Base-by-base conservation (phyloP, 805 yeast species). In the Metschnikowia similis region DNA sequence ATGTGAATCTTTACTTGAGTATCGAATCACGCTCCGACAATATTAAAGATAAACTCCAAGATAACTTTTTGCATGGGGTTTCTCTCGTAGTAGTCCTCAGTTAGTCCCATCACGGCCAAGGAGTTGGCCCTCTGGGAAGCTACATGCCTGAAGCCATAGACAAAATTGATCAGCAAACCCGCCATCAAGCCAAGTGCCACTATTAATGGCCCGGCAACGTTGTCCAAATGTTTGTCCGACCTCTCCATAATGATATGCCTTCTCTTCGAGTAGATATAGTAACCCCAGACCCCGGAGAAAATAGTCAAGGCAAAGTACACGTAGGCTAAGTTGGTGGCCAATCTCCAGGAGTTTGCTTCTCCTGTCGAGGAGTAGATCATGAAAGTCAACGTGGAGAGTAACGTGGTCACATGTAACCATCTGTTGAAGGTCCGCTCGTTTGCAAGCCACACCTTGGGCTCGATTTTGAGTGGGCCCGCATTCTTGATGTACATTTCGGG, bases 361-460 rank as follows among this genome's bases (percentile, higher is more conserved):
- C 77, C 74, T 17, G 89, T 87, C 9, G 96, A 84, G 37, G 84
- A 80, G 71, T 88, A 88, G 48, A 94, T 80, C 13, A 94, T 77
- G 63, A 91, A 90, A 0, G 98, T 89, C 60, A 94, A 71, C 0
- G 91, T 84, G 17, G 96, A 83, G 58, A 94, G 76, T 64, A 94
- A 73, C 0, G 95, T 82, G 11, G 96, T 87, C 21, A 92, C 92
- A 56, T 86, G 90, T 56, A 94, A 75, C 99, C 99, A 94, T 68
- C 95, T 81, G 74, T 89, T 85, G 72, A 91, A 92, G 3, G 99
- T 94, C 67, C 99, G 85, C 72, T 94, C 99, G 64, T 94, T 94
- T 29, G 99, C 99, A 56, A 94, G 77, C 97, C 98, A 94, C 11
- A 94, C 99, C 65, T 94, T 94, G 30, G 98, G 95, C 72, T 94